Base-by-base conservation (phyloP, 2,329 filamentous ascomycete species). In the Teratosphaeria epicoccoides region DNA sequence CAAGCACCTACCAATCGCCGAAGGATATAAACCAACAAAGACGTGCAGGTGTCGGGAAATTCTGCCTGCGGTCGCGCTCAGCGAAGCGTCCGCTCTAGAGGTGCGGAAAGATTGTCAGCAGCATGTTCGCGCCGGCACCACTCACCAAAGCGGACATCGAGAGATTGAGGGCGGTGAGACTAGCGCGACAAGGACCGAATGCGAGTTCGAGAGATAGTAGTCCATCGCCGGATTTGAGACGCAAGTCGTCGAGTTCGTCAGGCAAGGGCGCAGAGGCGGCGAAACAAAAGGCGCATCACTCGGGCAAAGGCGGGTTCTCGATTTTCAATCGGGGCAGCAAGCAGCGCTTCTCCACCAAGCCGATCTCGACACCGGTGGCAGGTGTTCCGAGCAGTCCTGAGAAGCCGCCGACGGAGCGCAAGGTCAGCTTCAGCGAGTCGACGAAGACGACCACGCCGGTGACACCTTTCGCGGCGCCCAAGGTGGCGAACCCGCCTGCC, bases 1-100 rank as follows among this genome's bases (percentile, higher is more conserved):
- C 43, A 20, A 57, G 49, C 52, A 23, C 51, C 49, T 57, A 53
- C 55, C 53, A 24, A 28, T 26, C 11, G 47, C 33, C 54, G 50
- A 55, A 55, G 55, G 48, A 50, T 14, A 11, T 43, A 25, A 17
- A 29, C 20, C 49, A 20, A 7, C 14, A 24, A 46, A 14, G 9
- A 24, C 24, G 44, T 25, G 29, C 9, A 44, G 7, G 40, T 44
- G 7, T 37, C 29, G 29, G 10, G 29, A 37, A 37, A 37, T n/a
- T 10, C 29, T 37, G 29, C 29, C 29, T 37, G 29, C 24, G 10
- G 12, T 6, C 23, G 43, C 43, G 24, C 20, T 24, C 43, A 17
- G 24, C n/a, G n/a, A 17, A 40, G 7, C 33, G 33, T 20, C 33
- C 7, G 17, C 33, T 40, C 33, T 9, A 17, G 33, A 6, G 14